Conservation (phyloP, 305 asterid species). For the Fraxinus sp. region DNA sequence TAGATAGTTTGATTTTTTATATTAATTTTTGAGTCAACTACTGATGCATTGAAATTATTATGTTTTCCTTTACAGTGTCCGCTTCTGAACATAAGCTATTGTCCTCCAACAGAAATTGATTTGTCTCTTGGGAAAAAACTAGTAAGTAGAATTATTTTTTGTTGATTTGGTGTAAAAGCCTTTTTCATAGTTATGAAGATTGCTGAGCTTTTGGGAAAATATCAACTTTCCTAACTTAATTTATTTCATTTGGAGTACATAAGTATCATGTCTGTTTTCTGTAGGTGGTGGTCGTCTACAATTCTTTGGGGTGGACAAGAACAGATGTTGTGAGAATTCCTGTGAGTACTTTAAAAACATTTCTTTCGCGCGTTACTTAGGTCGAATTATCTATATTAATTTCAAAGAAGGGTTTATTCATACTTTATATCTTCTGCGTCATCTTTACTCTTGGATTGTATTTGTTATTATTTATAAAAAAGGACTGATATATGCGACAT, state of each 20-base stretch:
- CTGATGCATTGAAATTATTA: constrained; percentile 19
- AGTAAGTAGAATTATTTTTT: constrained; percentile 41
- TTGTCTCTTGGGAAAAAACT: constrained; percentile 65
- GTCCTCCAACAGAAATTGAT: constrained; percentile 87
- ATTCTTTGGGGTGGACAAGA: constrained; percentile 90
- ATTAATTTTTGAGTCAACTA: background rate
- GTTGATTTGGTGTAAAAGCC: constrained; percentile 2
- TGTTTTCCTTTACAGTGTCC: constrained; percentile 64
- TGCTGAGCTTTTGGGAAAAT: constrained; percentile 9
- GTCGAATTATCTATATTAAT: background rate
- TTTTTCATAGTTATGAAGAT: background rate
- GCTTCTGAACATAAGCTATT: constrained; percentile 81
- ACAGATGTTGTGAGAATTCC: constrained; percentile 78
- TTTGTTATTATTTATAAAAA: constrained; percentile 8
- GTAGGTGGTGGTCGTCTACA: constrained; percentile 82
- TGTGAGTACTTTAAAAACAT: constrained; percentile 47
- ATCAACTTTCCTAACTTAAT: background rate
- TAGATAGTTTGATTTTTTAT: background rate
- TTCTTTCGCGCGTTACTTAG: background rate
- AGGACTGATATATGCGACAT: background rate
- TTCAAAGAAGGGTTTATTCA: background rate
- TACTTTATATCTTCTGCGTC: background rate
- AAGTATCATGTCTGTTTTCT: constrained; percentile 13
- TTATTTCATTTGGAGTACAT: constrained; percentile 2
- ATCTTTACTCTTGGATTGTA: background rate